Evolutionary conservation across 2,329 filamentous ascomycete species (phyloP).

Genomic region (Fusarium zealandicum): DNA sequence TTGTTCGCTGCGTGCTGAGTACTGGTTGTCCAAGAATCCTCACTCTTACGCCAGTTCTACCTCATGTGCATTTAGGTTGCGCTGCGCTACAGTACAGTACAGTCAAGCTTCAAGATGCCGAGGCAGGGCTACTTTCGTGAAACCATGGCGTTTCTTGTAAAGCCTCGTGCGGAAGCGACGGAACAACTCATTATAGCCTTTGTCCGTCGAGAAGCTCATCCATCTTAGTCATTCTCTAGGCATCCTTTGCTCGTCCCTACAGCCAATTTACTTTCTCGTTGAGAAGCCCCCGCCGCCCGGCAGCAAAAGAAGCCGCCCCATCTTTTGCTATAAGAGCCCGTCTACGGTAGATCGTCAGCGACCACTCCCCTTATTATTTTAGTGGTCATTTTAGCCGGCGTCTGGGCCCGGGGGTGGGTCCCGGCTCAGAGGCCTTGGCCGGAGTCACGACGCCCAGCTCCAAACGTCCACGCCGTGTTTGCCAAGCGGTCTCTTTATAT

Average conservation of each 20-base stretch:
- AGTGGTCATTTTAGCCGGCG: slow-evolving; percentile 8
- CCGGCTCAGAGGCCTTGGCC: slow-evolving; percentile 4
- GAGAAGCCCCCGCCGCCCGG: slow-evolving; percentile 11
- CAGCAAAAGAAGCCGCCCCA: slow-evolving; percentile 14
- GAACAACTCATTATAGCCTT: slow-evolving; percentile 15
- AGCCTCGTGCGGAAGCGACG: slow-evolving; percentile 19
- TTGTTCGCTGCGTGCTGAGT: no score
- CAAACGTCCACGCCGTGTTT: slow-evolving; percentile 12
- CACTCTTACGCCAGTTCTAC: no score
- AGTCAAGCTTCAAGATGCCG: slow-evolving; percentile 8
- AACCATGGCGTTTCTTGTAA: slow-evolving; percentile 11
- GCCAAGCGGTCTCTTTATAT: neutral
- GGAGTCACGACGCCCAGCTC: slow-evolving; percentile 1
- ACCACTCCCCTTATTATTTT: slow-evolving; percentile 22
- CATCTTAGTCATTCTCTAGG: slow-evolving; percentile 2
- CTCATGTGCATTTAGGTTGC: no score
- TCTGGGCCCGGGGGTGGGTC: slow-evolving; percentile 18
- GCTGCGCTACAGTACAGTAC: no score
- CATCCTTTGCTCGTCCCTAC: neutral
- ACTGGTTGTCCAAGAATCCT: no score
- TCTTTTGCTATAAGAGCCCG: no score
- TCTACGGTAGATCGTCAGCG: slow-evolving; percentile 27
- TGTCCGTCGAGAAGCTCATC: slow-evolving; percentile 28
- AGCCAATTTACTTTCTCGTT: slow-evolving; percentile 15
- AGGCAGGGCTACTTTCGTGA: slow-evolving; percentile 17